phyloP scores from a whole-genome alignment of 2,329 filamentous ascomycete genomes.

The Fusarium albidum region DNA sequence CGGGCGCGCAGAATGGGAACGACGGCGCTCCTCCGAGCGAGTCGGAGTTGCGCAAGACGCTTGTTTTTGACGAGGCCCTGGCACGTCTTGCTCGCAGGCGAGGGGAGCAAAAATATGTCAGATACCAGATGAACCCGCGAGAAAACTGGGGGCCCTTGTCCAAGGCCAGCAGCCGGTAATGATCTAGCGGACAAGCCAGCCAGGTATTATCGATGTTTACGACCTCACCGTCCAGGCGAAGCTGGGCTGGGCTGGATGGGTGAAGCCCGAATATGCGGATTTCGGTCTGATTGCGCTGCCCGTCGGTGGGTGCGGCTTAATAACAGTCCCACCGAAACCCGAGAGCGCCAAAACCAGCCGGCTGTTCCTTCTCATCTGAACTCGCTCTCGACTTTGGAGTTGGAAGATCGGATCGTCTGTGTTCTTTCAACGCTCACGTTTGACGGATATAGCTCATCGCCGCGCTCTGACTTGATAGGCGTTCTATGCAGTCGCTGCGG shows the following conservation, averaged over 20 bases:
- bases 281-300: constrained; percentile 15
- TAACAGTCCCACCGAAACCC: constrained; percentile 28
- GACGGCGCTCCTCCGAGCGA: constrained; percentile 35
- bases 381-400: not conserved
- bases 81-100: constrained; percentile 76
- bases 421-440: not conserved
- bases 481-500: constrained; percentile 2
- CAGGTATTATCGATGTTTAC: not conserved
- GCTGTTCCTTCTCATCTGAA: constrained; percentile 14
- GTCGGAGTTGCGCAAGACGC: constrained; percentile 63
- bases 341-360: constrained; percentile 5
- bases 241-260: not conserved
- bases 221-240: not conserved
- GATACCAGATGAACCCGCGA: constrained; percentile 90
- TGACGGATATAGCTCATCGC: not conserved
- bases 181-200: constrained; percentile 10
- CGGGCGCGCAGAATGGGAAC: constrained; percentile 31
- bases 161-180: constrained; percentile 57
- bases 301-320: constrained; percentile 29
- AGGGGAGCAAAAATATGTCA: constrained; percentile 73
- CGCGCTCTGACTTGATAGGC: not conserved
- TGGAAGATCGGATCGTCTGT: not conserved
- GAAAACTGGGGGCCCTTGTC: constrained; percentile 94
- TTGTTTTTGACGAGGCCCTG: constrained; percentile 78
- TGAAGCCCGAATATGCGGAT: not conserved